phyloP scores from a whole-genome alignment of 2,329 filamentous ascomycete genomes.

The Blastomyces silverae region DNA sequence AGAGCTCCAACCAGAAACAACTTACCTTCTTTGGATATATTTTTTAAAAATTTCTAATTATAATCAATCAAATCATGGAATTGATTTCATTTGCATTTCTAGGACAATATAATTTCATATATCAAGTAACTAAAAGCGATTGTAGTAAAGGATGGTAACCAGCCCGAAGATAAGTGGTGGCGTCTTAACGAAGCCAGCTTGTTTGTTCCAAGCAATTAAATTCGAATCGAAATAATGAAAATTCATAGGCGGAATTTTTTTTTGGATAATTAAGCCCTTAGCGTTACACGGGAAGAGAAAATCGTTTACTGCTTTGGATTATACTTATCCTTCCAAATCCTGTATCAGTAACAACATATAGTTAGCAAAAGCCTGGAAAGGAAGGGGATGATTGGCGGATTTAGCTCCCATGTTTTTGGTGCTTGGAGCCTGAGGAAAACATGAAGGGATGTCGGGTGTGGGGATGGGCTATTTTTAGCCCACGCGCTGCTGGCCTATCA shows the following conservation, averaged over 20 bases:
- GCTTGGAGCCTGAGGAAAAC: background rate
- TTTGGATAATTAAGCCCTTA: background rate
- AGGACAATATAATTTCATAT: background rate
- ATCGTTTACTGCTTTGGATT: constrained; percentile 42
- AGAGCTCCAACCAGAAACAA: background rate
- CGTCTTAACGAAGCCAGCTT: no score
- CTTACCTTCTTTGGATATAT: constrained; percentile 12
- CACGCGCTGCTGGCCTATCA: background rate
- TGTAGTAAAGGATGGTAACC: background rate
- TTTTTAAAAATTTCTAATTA: constrained; percentile 9
- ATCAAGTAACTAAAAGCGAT: background rate
- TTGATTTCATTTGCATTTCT: background rate
- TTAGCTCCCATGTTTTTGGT: background rate
- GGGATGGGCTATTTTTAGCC: background rate
- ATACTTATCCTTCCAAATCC: constrained; percentile 99
- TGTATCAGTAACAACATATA: constrained; percentile 34
- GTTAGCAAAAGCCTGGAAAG: background rate
- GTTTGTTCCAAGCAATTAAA: background rate
- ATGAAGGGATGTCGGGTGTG: background rate
- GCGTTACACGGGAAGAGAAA: background rate
- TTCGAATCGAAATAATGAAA: background rate
- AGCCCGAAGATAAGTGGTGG: background rate
- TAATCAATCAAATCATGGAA: constrained; percentile 10
- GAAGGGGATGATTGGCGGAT: background rate
- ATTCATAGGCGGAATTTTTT: background rate